Evolutionary conservation across 805 yeast genomes (phyloP), one percentile per base, ranked within the genome.

Genomic region (Metschnikowia gelsemii): DNA sequence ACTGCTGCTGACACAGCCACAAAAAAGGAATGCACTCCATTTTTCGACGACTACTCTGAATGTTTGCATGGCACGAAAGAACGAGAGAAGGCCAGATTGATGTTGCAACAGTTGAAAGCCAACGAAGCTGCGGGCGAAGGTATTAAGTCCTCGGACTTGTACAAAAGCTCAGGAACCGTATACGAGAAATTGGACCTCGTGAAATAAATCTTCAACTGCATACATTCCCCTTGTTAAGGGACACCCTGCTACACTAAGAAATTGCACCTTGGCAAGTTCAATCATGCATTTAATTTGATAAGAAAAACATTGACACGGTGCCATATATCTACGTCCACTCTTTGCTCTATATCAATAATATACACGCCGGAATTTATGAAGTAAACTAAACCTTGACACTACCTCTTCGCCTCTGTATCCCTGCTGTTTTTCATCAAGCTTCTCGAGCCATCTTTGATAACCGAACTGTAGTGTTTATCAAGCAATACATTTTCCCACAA

Each of bases 401-500:
- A 38, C 12, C 35, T 16, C 26, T 35, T 45, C 3, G 41, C 25
- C 16, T 25, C 32, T 8, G 42, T 38, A 32, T 54, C 54, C 47
- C 58, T 67, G 43, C 72, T 66, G 36, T 62, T 58, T 43, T 70
- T 70, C 64, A 66, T 56, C 49, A 70, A 62, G 8, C 66, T 59
- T 33, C 74, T 50, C n/a, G 69, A 55, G 12, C 88, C 90, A 53
- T 82, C 83, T 17, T 81, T 74, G n/a, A 90, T 87, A 43, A 76
- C 64, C 2, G 96, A 95, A 46, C 88, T 78, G 58, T 87, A 93
- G 62, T 93, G 98, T 47, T 80, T 78, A 43, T 82, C 84, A 42
- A 93, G 67, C 29, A 91, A 63, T 5, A 82, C 82, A 38, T 81
- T 79, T 57, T 93, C 99, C 96, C 96, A 93, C 25, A 91, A 64